Base-by-base conservation (phyloP, 2,329 filamentous ascomycete species). In the Fusarium buharicum region DNA sequence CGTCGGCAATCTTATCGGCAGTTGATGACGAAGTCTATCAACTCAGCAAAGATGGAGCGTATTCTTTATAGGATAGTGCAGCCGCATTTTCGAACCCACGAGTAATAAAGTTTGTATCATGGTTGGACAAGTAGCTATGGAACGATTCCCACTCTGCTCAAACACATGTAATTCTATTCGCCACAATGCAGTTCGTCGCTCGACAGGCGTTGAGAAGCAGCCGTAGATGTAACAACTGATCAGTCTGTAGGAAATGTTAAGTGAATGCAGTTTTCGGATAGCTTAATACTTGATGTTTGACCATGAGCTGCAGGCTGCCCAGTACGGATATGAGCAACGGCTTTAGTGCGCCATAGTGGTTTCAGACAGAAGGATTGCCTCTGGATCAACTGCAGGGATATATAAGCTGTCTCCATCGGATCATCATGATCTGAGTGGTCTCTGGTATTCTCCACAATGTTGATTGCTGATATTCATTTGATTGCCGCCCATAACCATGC, bases 131-230 rank as follows among this genome's bases (percentile, higher is more conserved):
- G 34, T 17, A 17, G n/a, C 7, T 17, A 13, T 36, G 20, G 30
- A 20, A 24, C 22, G 41, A 48, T 20, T 27, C 27, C 16, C 28
- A 20, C 30, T 33, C 27, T n/a, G n/a, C 17, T 24, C 13, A 34
- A 18, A 37, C 34, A 4, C 24, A 24, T 24, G 17, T 40, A 22
- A n/a, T 33, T 18, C 27, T 16, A 55, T 39, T 7, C 16, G 31
- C 22, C 31, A 59, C 28, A 18, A 16, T 40, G 30, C 22, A 53
- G 17, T 14, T 17, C 41, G 14, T 54, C 8, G 33, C 41, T 54
- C 31, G 36, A 48, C 56, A 52, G 30, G 34, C 40, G 46, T 59
- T 59, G 41, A 33, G 28, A 43, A 38, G 14, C 28, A 18, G 44
- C 18, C 37, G n/a, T 16, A 49, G 20, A 34, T 36, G 27, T 20